A percentile compares a stretch with the other conserved stretches of the same genome.
Conservation (phyloP, 139 green algal species). For the Zygnema cylindricum region DNA sequence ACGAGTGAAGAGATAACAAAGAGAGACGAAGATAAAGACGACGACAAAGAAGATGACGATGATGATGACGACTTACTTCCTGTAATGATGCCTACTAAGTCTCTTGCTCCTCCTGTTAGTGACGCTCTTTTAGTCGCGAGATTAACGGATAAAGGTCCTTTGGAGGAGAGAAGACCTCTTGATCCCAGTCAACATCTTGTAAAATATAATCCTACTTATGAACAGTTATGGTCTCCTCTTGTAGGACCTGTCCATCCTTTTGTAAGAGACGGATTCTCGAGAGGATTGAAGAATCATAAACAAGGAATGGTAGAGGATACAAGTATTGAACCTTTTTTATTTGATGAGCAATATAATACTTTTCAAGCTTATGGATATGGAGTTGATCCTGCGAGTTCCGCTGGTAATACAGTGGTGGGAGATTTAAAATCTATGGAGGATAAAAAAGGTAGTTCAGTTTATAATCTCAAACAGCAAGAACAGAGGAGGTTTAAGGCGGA, state of each 20-base stretch:
- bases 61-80: constrained; percentile 23
- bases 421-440: constrained; percentile 53
- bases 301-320: constrained; percentile 64
- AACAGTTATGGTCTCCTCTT: constrained; percentile 85
- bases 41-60: constrained; percentile 25
- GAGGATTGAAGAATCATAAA: constrained; percentile 82
- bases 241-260: constrained; percentile 79
- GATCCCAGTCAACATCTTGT: constrained; percentile 70
- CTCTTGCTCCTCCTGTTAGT: constrained; percentile 48
- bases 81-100: constrained; percentile 29
- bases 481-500: constrained; percentile 12
- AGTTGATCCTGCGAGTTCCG: constrained; percentile 55
- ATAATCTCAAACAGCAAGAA: constrained; percentile 38
- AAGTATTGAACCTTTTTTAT: constrained; percentile 74
- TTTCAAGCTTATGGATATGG: constrained; percentile 71
- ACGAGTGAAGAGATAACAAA: neutral
- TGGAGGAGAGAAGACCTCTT: constrained; percentile 29
- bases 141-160: neutral
- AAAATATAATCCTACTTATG: constrained; percentile 81
- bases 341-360: constrained; percentile 92
- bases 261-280: constrained; percentile 75
- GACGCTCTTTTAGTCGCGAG: constrained; percentile 19
- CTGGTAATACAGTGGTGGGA: constrained; percentile 63
- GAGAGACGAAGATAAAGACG: neutral
- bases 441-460: constrained; percentile 56